Evolutionary conservation across 176 grass and related monocot species (phyloP), one percentile per base, ranked within the genome.

Genomic region (Pontederia crassipes): DNA sequence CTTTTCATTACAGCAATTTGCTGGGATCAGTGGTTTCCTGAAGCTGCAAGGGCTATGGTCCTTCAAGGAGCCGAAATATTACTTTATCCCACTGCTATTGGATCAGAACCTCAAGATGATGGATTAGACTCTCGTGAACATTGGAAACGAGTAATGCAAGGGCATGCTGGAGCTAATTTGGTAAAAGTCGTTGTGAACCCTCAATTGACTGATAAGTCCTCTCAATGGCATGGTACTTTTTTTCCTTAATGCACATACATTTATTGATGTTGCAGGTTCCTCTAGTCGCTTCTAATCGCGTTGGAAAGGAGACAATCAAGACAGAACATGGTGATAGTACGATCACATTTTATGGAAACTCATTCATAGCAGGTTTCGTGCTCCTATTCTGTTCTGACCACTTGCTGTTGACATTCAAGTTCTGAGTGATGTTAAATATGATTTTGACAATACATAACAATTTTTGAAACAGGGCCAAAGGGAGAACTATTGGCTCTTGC

Each of bases 141-240:
- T 11, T 88, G 87, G 93, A 91, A 97, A 54, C 87, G 87, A 61
- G 93, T 97, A 15, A 97, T 97, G 93, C 93, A 97, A 78, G 93
- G 87, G 16, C 93, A 92, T 72, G 79, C 87, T 24, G 87, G 93
- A n/a, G 93, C 93, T 61, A 97, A 92, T 74, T 78, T 92, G 87
- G 92, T 96, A 91, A 59, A 0, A 16, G 20, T 64, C 54, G 10
- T 67, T 74, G 0, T 59, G 57, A 17, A 10, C 51, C 45, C 56
- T 56, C 8, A 5, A 58, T 49, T 45, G 29, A 45, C 9, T 15
- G 2, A 27, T 27, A 12, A 16, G 9, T 9, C 18, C 6, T 50
- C 18, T 20, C 35, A 6, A 11, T 27, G 28, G 29, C 12, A 2
- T 15, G 54, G 28, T 16, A 5, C 54, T 57, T 68, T 62, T 56